Evolutionary conservation across 306 rosid species (phyloP), one percentile per base, ranked within the genome.

Genomic region (Quercus gilva): DNA sequence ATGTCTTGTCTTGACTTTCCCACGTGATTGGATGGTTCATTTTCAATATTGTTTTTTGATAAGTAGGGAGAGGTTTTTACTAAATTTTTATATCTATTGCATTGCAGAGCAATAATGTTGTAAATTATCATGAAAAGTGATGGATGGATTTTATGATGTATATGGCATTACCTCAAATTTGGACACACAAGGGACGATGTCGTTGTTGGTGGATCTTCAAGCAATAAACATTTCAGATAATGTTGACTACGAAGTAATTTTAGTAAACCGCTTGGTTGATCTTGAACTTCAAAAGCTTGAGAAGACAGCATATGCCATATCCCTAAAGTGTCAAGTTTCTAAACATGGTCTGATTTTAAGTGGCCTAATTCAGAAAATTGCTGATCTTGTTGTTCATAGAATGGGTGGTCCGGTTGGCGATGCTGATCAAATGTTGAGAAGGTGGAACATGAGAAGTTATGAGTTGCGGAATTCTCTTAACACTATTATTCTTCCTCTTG

Each of bases 121-220:
- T 96, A 82, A 86, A 87, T 81, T 93, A 93, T 82, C 88, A 89
- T 37, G 99, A 81, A 91, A 90, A 78, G 91, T 96, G 88, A 83
- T 89, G 89, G 98, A 93, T 81, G 99, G 98, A 73, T 96, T 96
- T 89, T 96, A 96, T 80, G 99, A 93, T 75, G 92, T 87, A 64
- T 91, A 89, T 80, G 91, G 94, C 76, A 85, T 90, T 51, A 80
- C 94, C 69, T 78, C 96, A 20, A 87, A 79, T 74, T 85, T 83
- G 74, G 79, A 83, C 79, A 92, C 86, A 45, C 92, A 91, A 76
- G 99, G 99, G 75, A 96, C 87, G 88, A 90, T 96, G 94, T 98
- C 99, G 11, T 80, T 91, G 87, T 78, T 93, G 89, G 92, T 74
- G 76, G 99, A 96, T 86, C 90, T 96, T 74, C 89, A 86, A 80